A percentile compares a stretch with the other conserved stretches of the same genome.
Evolutionary conservation across 2,329 filamentous ascomycete genomes (phyloP).

Genomic region (Beauveria brongniartii): DNA sequence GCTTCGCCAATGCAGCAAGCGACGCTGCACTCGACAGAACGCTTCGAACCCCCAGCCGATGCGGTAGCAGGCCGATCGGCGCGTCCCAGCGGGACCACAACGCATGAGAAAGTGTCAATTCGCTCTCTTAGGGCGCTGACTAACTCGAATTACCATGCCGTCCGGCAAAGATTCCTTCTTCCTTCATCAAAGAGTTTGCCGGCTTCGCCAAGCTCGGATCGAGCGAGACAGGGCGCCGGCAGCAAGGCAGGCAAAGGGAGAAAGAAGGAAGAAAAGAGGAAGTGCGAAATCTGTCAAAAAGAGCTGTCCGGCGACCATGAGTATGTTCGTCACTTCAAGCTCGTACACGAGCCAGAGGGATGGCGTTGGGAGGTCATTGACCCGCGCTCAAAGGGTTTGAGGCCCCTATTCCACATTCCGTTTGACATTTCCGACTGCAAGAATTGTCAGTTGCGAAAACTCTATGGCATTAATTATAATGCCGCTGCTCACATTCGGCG

Average conservation of each 20-base stretch:
- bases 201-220: too few relatives aligned
- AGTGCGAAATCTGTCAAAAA: neutral
- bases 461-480: slow-evolving; percentile 90
- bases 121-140: too few relatives aligned
- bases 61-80: too few relatives aligned
- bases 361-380: neutral
- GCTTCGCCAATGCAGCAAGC: too few relatives aligned
- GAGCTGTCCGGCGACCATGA: neutral
- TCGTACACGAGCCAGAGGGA: neutral
- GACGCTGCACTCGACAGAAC: too few relatives aligned
- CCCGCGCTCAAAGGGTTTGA: neutral
- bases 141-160: too few relatives aligned
- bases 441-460: slow-evolving; percentile 66
- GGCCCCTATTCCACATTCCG: slow-evolving; percentile 28
- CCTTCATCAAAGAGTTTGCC: too few relatives aligned
- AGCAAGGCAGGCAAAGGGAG: neutral
- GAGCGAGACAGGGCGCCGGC: too few relatives aligned
- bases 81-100: too few relatives aligned
- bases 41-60: too few relatives aligned
- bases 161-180: too few relatives aligned
- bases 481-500: slow-evolving; percentile 84
- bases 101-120: too few relatives aligned
- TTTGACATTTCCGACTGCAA: slow-evolving; percentile 71
- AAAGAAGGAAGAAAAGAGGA: neutral
- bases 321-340: neutral